Evolutionary conservation across 1,284 basidiomycete species (phyloP).

Genomic region (Pseudozyma sp.): DNA sequence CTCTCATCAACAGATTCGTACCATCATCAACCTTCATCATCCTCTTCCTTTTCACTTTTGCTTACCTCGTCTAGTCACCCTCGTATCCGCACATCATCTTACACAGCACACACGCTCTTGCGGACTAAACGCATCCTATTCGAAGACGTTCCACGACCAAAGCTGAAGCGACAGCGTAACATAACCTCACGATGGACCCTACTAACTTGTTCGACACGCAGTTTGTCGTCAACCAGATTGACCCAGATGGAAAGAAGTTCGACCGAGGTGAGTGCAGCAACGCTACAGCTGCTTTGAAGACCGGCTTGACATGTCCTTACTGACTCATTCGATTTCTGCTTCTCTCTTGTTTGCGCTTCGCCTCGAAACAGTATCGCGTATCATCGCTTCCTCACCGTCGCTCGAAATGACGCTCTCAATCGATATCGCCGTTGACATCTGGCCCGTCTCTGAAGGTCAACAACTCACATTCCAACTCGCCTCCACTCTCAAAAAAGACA

Average conservation of each 20-base stretch:
- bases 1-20: neutral
- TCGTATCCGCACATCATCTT: neutral
- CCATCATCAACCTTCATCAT: neutral
- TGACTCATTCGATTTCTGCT: neutral
- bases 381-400: slow-evolving; percentile 61
- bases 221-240: slow-evolving; percentile 65
- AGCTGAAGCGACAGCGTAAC: neutral
- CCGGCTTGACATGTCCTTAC: neutral
- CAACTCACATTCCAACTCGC: slow-evolving; percentile 88
- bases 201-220: slow-evolving; percentile 68
- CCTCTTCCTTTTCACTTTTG: neutral
- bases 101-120: neutral
- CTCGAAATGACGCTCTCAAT: slow-evolving; percentile 87
- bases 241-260: slow-evolving; percentile 87
- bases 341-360: slow-evolving; percentile 71
- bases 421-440: slow-evolving; percentile 72
- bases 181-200: slow-evolving; percentile 52
- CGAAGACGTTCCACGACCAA: neutral
- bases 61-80: slow-evolving; percentile 1
- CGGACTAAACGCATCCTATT: neutral
- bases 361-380: slow-evolving; percentile 52
- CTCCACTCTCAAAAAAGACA: slow-evolving; percentile 73
- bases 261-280: slow-evolving; percentile 79
- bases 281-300: no score
- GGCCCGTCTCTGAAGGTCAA: slow-evolving; percentile 73